Conservation (phyloP, 768 basidiomycete genomes). For the Basidioascus undulatus region DNA sequence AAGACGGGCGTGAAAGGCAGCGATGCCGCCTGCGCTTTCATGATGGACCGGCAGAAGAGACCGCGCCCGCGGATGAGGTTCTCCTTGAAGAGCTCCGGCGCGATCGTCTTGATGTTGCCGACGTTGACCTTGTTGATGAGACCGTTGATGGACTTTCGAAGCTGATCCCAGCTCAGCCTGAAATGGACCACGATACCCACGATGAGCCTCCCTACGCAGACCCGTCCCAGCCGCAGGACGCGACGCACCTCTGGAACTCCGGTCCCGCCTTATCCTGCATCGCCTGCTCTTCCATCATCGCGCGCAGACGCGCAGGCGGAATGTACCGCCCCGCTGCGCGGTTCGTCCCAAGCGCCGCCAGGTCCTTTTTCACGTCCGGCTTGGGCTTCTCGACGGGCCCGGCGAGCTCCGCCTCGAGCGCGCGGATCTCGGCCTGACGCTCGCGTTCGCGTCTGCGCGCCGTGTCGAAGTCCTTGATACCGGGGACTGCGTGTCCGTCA, state of each 20-base stretch:
- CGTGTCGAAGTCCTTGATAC: constrained; percentile 50
- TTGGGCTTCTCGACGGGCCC: constrained; percentile 26
- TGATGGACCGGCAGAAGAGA: constrained; percentile 74
- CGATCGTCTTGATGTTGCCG: constrained; percentile 70
- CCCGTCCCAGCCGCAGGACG: too few relatives aligned
- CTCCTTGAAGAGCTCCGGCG: constrained; percentile 75
- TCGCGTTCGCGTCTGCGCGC: constrained; percentile 51
- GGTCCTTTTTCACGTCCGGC: constrained; percentile 19
- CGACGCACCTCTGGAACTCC: constrained; percentile 92
- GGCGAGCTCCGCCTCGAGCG: constrained; percentile 38
- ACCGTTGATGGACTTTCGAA: constrained; percentile 95
- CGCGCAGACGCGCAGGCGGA: constrained; percentile 76
- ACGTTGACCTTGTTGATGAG: constrained; percentile 98
- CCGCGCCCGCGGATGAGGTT: constrained; percentile 85
- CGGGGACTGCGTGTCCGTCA: constrained; percentile 16
- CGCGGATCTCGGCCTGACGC: constrained; percentile 45
- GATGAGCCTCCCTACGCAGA: too few relatives aligned
- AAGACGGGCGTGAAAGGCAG: constrained; percentile 96
- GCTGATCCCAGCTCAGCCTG: constrained; percentile 88
- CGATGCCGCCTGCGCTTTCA: constrained; percentile 94
- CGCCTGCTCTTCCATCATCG: constrained; percentile 56
- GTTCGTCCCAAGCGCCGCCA: constrained; percentile 36
- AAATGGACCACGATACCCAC: too few relatives aligned
- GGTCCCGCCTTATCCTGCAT: constrained; percentile 52
- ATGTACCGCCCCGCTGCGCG: constrained; percentile 88